Evolutionary conservation across 768 basidiomycete species (phyloP).

Genomic region (Mycena pura): DNA sequence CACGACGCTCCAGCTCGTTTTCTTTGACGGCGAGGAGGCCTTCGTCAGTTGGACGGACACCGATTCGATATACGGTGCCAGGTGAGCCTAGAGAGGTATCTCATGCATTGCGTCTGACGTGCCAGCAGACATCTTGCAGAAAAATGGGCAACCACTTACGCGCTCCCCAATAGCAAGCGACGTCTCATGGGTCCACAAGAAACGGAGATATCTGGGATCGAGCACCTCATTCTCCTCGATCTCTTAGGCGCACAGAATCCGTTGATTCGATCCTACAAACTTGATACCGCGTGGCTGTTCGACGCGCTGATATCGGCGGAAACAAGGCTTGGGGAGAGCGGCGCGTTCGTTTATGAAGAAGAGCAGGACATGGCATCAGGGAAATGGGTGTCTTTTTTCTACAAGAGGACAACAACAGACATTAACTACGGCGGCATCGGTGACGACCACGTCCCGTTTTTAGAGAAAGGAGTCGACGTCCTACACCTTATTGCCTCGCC

Average conservation of each 20-base stretch:
- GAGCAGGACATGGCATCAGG: constrained; percentile 52
- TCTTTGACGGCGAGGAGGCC: constrained; percentile 98
- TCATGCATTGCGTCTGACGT: constrained; percentile 1
- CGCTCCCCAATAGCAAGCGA: constrained; percentile 64
- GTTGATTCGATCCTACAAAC: constrained; percentile 78
- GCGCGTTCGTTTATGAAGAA: constrained; percentile 60
- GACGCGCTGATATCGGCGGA: constrained; percentile 80
- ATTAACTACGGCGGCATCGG: constrained; percentile 67
- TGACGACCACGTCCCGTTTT: constrained; percentile 95
- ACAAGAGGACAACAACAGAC: constrained; percentile 48
- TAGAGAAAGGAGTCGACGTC: constrained; percentile 81
- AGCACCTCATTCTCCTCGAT: constrained; percentile 92
- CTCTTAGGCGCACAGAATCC: constrained; percentile 85
- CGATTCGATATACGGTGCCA: constrained; percentile 95
- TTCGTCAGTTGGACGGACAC: constrained; percentile 87
- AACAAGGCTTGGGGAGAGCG: constrained; percentile 66
- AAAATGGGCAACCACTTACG: constrained; percentile 78
- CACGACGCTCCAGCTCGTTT: constrained; percentile 89
- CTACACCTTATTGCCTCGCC: constrained; percentile 90
- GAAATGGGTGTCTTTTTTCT: constrained; percentile 73
- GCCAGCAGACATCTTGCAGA: constrained; percentile 80
- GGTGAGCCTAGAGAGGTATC: constrained; percentile 51
- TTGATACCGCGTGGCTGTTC: constrained; percentile 93
- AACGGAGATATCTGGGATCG: constrained; percentile 79
- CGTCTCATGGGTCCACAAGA: constrained; percentile 58